phyloP scores from a whole-genome alignment of 2,329 filamentous ascomycete species.

The Pseudophaeomoniella oleicola region DNA sequence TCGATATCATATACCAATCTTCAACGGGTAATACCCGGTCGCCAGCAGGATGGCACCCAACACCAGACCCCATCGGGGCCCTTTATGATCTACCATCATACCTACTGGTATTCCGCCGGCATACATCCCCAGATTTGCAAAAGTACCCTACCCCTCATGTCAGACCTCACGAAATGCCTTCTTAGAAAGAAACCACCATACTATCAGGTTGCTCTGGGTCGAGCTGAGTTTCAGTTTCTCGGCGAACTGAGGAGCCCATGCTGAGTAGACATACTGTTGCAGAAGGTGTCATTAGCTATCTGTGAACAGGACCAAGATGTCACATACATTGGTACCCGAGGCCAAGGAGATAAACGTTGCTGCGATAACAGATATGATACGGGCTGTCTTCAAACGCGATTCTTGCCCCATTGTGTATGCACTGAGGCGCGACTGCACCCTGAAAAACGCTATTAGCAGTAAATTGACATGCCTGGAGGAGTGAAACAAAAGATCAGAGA shows the following conservation, averaged over 20 bases:
- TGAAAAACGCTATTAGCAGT: too few relatives aligned
- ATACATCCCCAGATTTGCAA: slow-evolving; percentile 71
- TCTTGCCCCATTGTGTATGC: slow-evolving; percentile 1
- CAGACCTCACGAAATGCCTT: slow-evolving; percentile 10
- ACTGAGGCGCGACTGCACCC: background rate
- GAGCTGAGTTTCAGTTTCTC: slow-evolving; percentile 72
- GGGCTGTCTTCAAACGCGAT: slow-evolving; percentile 29
- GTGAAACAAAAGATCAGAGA: too few relatives aligned
- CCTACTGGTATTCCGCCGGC: slow-evolving; percentile 77
- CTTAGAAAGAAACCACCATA: slow-evolving; percentile 23
- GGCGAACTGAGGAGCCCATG: slow-evolving; percentile 93
- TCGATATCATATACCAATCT: slow-evolving; percentile 32
- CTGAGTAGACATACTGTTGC: slow-evolving; percentile 88
- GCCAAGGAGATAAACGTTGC: slow-evolving; percentile 74
- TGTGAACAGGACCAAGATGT: slow-evolving; percentile 1
- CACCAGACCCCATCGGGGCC: slow-evolving; percentile 65
- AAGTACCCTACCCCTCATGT: slow-evolving; percentile 32
- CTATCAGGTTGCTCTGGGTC: slow-evolving; percentile 88
- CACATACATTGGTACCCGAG: slow-evolving; percentile 77
- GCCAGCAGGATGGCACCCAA: slow-evolving; percentile 59
- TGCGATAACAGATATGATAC: slow-evolving; percentile 69
- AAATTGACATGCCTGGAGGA: too few relatives aligned
- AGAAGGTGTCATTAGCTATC: slow-evolving; percentile 16
- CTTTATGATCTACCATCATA: slow-evolving; percentile 68
- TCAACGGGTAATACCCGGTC: slow-evolving; percentile 73